Percentiles rank a stretch among this genome's conserved stretches.
Evolutionary conservation across 306 rosid species (phyloP).

Genomic region (Casuarina cunninghamiana): DNA sequence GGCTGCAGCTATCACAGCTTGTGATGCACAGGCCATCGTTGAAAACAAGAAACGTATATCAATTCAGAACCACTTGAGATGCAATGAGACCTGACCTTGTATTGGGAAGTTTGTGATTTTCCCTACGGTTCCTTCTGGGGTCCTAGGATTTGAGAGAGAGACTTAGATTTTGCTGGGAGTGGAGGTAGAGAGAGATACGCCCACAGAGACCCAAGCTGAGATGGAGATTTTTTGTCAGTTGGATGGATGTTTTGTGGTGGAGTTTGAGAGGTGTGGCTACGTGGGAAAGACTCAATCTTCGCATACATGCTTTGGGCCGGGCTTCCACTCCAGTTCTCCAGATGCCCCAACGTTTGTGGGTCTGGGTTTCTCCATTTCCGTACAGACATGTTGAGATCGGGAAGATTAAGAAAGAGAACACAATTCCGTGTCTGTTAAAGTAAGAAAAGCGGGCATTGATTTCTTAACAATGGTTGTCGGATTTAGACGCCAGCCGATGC

Average conservation of each 20-base stretch:
- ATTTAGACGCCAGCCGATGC: too few species aligned
- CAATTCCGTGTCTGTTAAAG: too few species aligned
- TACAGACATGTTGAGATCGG: too few species aligned
- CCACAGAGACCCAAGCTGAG: not conserved
- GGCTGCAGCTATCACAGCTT: conserved; percentile 58
- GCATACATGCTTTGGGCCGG: not conserved
- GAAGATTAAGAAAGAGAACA: too few species aligned
- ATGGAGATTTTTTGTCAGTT: not conserved
- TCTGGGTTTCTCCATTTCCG: too few species aligned
- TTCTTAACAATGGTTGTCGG: too few species aligned
- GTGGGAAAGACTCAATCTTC: conserved; percentile 18
- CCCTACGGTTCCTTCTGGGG: not conserved
- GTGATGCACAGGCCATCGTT: conserved; percentile 65
- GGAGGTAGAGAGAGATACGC: not conserved
- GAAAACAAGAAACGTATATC: not conserved
- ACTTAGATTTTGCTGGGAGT: not conserved
- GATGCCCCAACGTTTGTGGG: too few species aligned
- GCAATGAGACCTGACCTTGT: not conserved
- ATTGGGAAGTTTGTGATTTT: not conserved
- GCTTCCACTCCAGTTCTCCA: not conserved
- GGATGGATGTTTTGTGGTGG: conserved; percentile 39
- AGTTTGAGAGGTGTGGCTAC: conserved; percentile 33
- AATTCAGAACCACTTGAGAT: conserved; percentile 9
- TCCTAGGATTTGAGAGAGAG: conserved; percentile 13
- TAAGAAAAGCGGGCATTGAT: too few species aligned